phyloP scores from a whole-genome alignment of 2,329 filamentous ascomycete species.

The Paecilomyces sp. region DNA sequence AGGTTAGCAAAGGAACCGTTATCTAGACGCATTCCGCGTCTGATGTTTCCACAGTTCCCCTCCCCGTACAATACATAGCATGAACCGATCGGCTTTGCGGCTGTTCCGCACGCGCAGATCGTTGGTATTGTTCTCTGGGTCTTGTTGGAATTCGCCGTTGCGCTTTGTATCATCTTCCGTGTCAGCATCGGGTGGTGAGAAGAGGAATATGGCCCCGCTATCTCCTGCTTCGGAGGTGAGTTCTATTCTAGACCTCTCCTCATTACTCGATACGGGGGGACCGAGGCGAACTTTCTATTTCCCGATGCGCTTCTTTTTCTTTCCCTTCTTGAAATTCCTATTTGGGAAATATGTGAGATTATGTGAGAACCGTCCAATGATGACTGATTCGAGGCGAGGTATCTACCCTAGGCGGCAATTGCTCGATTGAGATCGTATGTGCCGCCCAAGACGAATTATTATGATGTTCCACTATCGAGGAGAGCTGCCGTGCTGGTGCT shows the following conservation, averaged over 20 bases:
- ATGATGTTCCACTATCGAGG: constrained; percentile 51
- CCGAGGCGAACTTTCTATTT: neutral
- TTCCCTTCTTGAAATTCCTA: neutral
- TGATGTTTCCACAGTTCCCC: neutral
- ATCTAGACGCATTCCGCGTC: neutral
- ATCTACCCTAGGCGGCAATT: constrained; percentile 41
- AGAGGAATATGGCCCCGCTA: constrained; percentile 11
- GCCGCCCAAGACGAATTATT: constrained; percentile 52
- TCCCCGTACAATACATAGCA: neutral
- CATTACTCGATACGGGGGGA: neutral
- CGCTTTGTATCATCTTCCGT: neutral
- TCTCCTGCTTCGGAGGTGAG: constrained; percentile 4
- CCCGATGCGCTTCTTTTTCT: neutral
- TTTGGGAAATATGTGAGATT: neutral
- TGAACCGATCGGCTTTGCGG: neutral
- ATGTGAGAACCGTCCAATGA: no score
- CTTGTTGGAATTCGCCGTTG: neutral
- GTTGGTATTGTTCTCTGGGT: neutral
- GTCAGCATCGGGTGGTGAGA: neutral
- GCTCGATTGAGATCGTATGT: constrained; percentile 49
- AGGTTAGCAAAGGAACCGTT: neutral
- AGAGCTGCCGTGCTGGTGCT: constrained; percentile 83
- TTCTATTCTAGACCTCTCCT: neutral
- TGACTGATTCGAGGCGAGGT: neutral
- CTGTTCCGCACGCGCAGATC: neutral